phyloP scores from a whole-genome alignment of 2,329 filamentous ascomycete genomes.

The Aspergillus cejpii region DNA sequence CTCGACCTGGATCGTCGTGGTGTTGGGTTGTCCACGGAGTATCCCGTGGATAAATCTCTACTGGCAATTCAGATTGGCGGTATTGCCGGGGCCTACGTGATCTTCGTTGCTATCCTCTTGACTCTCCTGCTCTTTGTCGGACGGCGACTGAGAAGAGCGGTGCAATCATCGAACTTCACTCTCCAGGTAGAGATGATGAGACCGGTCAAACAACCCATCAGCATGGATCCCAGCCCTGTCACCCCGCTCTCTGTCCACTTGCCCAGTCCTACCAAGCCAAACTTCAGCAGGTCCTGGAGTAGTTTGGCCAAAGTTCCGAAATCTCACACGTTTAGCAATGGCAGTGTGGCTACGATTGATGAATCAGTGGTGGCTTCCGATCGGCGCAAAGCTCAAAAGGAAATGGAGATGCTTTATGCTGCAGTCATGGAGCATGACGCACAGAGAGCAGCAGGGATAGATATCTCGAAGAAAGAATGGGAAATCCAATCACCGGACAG shows the following conservation, averaged over 20 bases:
- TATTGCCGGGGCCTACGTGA: slow-evolving; percentile 75
- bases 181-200: slow-evolving; percentile 55
- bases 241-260: slow-evolving; percentile 26
- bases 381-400: slow-evolving; percentile 65
- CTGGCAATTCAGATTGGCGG: slow-evolving; percentile 77
- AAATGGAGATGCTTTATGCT: slow-evolving; percentile 85
- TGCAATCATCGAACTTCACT: slow-evolving; percentile 47
- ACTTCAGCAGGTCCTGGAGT: slow-evolving; percentile 37
- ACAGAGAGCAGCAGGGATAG: slow-evolving; percentile 34
- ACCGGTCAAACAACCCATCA: slow-evolving; percentile 27
- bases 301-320: slow-evolving; percentile 28
- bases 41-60: slow-evolving; percentile 53
- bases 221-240: slow-evolving; percentile 33
- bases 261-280: slow-evolving; percentile 34
- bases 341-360: slow-evolving; percentile 67
- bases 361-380: slow-evolving; percentile 68
- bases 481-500: slow-evolving; percentile 21
- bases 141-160: slow-evolving; percentile 48
- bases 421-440: slow-evolving; percentile 85
- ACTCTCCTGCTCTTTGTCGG: slow-evolving; percentile 57
- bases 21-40: slow-evolving; percentile 9
- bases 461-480: slow-evolving; percentile 15
- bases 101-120: slow-evolving; percentile 68
- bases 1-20: slow-evolving; percentile 9
- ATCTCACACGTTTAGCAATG: slow-evolving; percentile 45